Evolutionary conservation across 768 basidiomycete genomes (phyloP), one percentile per base, ranked within the genome.

Genomic region (Pisolithus orientalis): DNA sequence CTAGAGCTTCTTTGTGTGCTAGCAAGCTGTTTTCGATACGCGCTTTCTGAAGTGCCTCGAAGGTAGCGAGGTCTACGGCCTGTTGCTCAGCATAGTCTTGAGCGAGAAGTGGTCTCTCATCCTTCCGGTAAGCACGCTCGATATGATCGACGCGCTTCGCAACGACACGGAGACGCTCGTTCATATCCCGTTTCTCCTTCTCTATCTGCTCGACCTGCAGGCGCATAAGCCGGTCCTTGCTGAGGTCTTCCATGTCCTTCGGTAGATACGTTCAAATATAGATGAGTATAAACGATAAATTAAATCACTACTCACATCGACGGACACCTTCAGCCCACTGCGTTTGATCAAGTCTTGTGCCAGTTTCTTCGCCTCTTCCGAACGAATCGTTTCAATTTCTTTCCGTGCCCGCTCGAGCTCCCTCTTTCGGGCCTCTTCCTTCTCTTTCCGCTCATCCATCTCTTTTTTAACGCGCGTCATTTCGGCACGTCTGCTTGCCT

Each of bases 181-280:
- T 79, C 57, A 90, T 75, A 59, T 93, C 89, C 61, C 83, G 86
- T 78, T 94, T 95, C 73, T 98, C 94, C 73, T 95, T 96, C 73
- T 96, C 96, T 43, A 97, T 78, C 64, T 97, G 93, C 58, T 92
- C 85, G 37, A 96, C 93, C 67, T 96, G 94, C 59, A 96, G 81
- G 29, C 79, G 81, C 68, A 97, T 86, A 56, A 98, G 80, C 44
- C 83, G 82, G 61, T 90, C 86, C 8, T 92, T 93, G 67, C 91
- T 91, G 55, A 89, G 75, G 47, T 82, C 83, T 60, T 91, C 88
- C 68, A 94, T 77, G 63, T 88, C 85, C 87, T 92, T 56, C 24
- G 49, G 17, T 50, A 31, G 29, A 48, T 28, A 31, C 7, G 32
- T 17, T 47, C 31, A 44, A 51, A 49, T 25, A 11, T 32, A 8